phyloP scores from a whole-genome alignment of 1,284 basidiomycete genomes.

The Cerrena zonata region DNA sequence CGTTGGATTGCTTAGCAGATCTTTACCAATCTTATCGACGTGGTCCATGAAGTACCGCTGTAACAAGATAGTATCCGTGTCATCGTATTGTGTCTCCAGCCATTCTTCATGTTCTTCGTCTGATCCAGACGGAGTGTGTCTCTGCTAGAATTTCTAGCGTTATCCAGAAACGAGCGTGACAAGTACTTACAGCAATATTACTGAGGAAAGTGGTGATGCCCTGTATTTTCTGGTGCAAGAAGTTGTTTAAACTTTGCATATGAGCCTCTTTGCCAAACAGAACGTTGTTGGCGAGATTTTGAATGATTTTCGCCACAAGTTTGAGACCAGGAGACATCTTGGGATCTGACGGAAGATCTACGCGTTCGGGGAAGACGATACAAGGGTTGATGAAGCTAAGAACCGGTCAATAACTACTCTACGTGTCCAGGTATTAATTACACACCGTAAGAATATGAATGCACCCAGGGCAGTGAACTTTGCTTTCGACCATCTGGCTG shows the following conservation, averaged over 20 bases:
- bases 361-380: slow-evolving; percentile 77
- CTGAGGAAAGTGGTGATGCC: slow-evolving; percentile 80
- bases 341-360: slow-evolving; percentile 72
- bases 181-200: slow-evolving; percentile 62
- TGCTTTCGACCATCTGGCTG: slow-evolving; percentile 73
- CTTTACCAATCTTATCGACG: slow-evolving; percentile 79
- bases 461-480: slow-evolving; percentile 84
- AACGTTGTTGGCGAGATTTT: slow-evolving; percentile 89
- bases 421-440: no score
- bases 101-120: slow-evolving; percentile 65
- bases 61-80: slow-evolving; percentile 74
- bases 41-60: slow-evolving; percentile 81
- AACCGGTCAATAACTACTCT: no score
- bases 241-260: slow-evolving; percentile 77
- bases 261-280: slow-evolving; percentile 84
- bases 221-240: slow-evolving; percentile 71
- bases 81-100: slow-evolving; percentile 70
- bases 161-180: slow-evolving; percentile 8
- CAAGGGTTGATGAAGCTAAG: slow-evolving; percentile 77
- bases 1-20: slow-evolving; percentile 68
- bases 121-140: slow-evolving; percentile 41
- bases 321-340: slow-evolving; percentile 72
- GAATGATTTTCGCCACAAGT: slow-evolving; percentile 84
- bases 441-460: slow-evolving; percentile 82
- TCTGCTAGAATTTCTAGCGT: slow-evolving; percentile 32